Evolutionary conservation across 352 stramenopile genomes (phyloP), one percentile per base, ranked within the genome.

Genomic region (Phytophthora pini): DNA sequence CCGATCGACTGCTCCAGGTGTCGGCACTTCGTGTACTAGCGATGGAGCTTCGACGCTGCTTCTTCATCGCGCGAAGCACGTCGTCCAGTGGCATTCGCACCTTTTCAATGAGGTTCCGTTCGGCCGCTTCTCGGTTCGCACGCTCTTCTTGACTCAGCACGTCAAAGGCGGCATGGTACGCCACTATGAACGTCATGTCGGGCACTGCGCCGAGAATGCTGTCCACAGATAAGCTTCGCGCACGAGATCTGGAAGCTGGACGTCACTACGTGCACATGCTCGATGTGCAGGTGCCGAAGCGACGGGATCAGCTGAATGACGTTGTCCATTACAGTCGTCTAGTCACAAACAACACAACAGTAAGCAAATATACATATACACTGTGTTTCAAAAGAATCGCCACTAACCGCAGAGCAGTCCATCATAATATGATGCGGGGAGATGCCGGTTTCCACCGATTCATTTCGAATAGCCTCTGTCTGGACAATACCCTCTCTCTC

Each of bases 351-450:
- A 17, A 15, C 5, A 41, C 15, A 41, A 41, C 36, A 9, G 5
- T 17, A 6, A 41, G 36, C 36, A 41, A 11, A 6, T 41, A 15
- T 0, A 41, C 11, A 9, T 41, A 12, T 17, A 22, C 12, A 20
- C 17, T 20, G 17, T 20, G 17, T 20, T 31, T 49, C 43, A n/a
- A n/a, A 20, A 53, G 10, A 12, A n/a, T 22, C 48, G 26, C 4
- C 11, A 77, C 72, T 67, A 63, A 90, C 79, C 27, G 74, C 71
- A 0, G 76, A 82, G 78, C 82, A 91, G 65, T 87, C 76, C 80
- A 89, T 89, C 69, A 88, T 53, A 49, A 89, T 85, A 54, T 89
- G 80, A 51, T 91, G 80, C 11, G 78, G 79, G 4, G 82, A 88
- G 44, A 91, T 76, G 39, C 82, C 80, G n/a, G 64, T 59, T 15